Conservation (phyloP, 495 filamentous ascomycete genomes). For the Penicillium argentinense region DNA sequence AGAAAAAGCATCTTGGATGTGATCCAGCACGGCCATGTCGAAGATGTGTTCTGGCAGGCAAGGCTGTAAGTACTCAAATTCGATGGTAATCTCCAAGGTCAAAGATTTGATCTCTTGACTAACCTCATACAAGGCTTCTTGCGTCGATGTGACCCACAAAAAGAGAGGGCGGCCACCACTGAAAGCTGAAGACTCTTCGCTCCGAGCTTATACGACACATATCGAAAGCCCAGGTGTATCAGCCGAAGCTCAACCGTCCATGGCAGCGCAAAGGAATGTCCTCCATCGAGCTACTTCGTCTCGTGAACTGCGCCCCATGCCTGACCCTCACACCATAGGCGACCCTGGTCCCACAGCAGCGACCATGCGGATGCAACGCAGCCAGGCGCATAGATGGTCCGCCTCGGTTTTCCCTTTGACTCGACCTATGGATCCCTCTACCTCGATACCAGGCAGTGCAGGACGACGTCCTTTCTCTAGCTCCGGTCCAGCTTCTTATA, state of each 20-base stretch:
- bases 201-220: conserved; percentile 37
- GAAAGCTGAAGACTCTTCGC: conserved; percentile 69
- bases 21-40: conserved; percentile 65
- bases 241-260: conserved; percentile 28
- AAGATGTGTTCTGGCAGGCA: conserved; percentile 61
- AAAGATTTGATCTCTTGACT: background rate
- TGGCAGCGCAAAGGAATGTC: conserved; percentile 24
- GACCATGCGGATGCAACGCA: conserved; percentile 21
- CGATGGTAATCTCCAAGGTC: background rate
- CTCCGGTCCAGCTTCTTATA: conserved; percentile 31
- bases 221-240: conserved; percentile 27
- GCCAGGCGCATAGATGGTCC: conserved; percentile 40
- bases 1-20: conserved; percentile 87
- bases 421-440: conserved; percentile 33
- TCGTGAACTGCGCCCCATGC: conserved; percentile 46
- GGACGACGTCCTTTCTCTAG: conserved; percentile 42
- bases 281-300: conserved; percentile 44
- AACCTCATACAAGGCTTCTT: conserved; percentile 61
- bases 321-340: conserved; percentile 37
- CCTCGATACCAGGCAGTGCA: conserved; percentile 24
- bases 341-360: conserved; percentile 21
- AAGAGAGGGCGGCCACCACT: conserved; percentile 90
- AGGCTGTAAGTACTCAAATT: conserved; percentile 55
- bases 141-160: conserved; percentile 93
- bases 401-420: conserved; percentile 35